Conservation (phyloP, 192 early-diverging fungal species). For the Geranomyces michiganensis region DNA sequence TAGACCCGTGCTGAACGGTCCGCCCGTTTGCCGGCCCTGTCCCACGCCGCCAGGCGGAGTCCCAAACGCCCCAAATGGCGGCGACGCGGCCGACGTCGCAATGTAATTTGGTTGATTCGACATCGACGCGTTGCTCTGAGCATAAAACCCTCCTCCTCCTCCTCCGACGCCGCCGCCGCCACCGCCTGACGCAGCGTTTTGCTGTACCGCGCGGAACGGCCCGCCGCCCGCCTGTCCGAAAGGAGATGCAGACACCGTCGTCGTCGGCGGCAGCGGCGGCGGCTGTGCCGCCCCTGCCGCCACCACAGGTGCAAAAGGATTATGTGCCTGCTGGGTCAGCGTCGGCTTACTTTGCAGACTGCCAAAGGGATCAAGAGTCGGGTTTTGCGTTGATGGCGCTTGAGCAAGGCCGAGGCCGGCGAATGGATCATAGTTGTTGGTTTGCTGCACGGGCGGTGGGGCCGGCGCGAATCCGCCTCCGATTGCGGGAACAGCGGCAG, state of each 20-base stretch:
- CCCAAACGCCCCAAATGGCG: slow-evolving; percentile 1
- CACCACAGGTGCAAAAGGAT: slow-evolving; percentile 14
- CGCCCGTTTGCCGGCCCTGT: too few relatives aligned
- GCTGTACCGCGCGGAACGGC: neutral
- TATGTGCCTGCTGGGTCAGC: neutral
- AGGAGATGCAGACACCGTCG: neutral
- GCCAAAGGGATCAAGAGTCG: slow-evolving; percentile 27
- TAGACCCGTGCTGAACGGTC: neutral
- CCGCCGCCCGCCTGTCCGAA: neutral
- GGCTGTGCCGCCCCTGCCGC: neutral
- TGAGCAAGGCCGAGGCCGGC: slow-evolving; percentile 19
- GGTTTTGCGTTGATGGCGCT: slow-evolving; percentile 1
- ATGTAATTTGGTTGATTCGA: slow-evolving; percentile 7
- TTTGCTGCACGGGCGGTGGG: slow-evolving; percentile 2
- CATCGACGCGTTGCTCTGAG: neutral
- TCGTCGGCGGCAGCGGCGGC: neutral
- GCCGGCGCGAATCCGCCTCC: slow-evolving; percentile 13
- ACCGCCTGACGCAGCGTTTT: neutral
- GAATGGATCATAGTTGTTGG: slow-evolving; percentile 17
- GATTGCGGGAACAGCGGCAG: slow-evolving; percentile 10
- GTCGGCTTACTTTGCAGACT: neutral
- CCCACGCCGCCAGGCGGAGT: neutral
- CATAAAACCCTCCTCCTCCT: too few relatives aligned
- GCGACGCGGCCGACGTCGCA: neutral
- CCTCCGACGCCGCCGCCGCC: too few relatives aligned